Evolutionary conservation across 345 rosid species (phyloP).

Genomic region (Carallia brachiata): DNA sequence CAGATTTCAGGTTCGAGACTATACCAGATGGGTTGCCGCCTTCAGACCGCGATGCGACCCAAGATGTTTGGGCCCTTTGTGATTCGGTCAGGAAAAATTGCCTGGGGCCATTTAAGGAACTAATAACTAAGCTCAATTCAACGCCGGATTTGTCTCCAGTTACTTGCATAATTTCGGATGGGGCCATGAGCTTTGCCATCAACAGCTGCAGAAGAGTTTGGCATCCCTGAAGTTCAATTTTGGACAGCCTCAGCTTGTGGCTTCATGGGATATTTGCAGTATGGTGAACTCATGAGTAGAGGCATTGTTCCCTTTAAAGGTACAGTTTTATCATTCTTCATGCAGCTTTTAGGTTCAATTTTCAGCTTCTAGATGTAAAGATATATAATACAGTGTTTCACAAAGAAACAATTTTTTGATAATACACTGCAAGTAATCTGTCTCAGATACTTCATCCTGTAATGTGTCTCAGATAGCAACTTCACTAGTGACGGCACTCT

Average conservation of each 20-base stretch:
- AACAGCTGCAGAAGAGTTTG: too few relatives aligned
- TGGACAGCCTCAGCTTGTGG: slow-evolving; percentile 19
- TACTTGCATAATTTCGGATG: not conserved
- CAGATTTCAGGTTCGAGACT: slow-evolving; percentile 27
- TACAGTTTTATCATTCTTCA: slow-evolving; percentile 3
- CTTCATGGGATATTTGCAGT: slow-evolving; percentile 27
- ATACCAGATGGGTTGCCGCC: slow-evolving; percentile 35
- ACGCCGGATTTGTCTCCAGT: not conserved
- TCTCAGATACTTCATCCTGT: too few relatives aligned
- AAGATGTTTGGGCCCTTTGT: slow-evolving; percentile 7
- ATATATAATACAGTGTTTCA: too few relatives aligned
- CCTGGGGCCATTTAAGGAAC: slow-evolving; percentile 15
- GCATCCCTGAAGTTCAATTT: slow-evolving; percentile 3
- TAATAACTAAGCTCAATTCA: slow-evolving; percentile 7
- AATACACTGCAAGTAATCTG: too few relatives aligned
- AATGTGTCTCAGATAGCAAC: slow-evolving; percentile 23
- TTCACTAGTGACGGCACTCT: slow-evolving; percentile 29
- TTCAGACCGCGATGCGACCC: slow-evolving; percentile 20
- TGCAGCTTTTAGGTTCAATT: not conserved
- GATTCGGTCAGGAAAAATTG: slow-evolving; percentile 11
- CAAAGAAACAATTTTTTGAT: not conserved
- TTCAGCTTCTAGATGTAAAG: not conserved
- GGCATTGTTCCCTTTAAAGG: slow-evolving; percentile 40
- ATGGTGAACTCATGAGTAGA: slow-evolving; percentile 21
- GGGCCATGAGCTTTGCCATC: not conserved